Evolutionary conservation across 2,329 filamentous ascomycete genomes (phyloP), one percentile per base, ranked within the genome.

Genomic region (Claviceps capensis): DNA sequence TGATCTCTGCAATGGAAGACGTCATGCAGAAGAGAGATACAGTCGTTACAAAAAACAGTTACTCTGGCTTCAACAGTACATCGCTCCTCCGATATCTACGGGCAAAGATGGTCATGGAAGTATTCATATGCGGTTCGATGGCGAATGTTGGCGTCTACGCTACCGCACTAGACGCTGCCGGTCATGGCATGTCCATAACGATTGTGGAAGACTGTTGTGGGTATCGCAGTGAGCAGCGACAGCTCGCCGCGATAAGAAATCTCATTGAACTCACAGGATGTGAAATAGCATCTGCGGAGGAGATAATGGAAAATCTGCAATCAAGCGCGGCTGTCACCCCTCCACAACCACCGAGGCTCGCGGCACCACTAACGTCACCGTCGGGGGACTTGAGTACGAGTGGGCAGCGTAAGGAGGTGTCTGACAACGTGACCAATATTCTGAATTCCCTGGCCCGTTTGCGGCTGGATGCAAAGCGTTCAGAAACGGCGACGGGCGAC

Each of bases 71-170:
- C 63, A 79, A 82, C 50, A 81, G 79, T 8, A 87, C 84, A 0
- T 77, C 79, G 48, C 73, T 97, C 16, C 75, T 97, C 7, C 75
- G 85, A 48, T 75, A 81, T n/a, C 70, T 97, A 46, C 81, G 90
- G n/a, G 82, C 82, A n/a, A 86, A 83, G 56, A 83, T 96, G 58
- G 81, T 95, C 53, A 95, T 89, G 2, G 86, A 96, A 61, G 72
- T 98, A 13, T 96, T 86, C 67, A 79, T 97, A 23, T 94, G 87
- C 61, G 93, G 93, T 22, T 85, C 86, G 45, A 76, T 95, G 48
- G 87, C 85, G 44, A 96, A 97, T 61, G 73, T 94, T 38, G 90
- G 89, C 36, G 83, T 97, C 47, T 89, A 93, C 63, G 91, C 93
- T 7, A 96, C 91, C 1, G 89, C 89, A 3, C 75, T 95, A 56